Conservation (phyloP, 2,329 filamentous ascomycete genomes). For the Epichloe hybrida region DNA sequence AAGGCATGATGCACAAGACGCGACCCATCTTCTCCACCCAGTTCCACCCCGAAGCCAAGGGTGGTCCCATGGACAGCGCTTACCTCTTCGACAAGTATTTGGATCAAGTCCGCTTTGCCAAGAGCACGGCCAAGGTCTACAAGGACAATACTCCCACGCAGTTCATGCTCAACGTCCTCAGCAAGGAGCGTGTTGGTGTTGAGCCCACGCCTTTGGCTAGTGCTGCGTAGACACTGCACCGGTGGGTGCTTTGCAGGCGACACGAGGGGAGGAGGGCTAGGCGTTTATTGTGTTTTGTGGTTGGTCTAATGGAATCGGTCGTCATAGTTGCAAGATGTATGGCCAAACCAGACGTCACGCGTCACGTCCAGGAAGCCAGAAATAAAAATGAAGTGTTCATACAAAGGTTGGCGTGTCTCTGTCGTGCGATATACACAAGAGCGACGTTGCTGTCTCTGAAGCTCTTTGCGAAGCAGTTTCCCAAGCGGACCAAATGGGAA, state of each 20-base stretch:
- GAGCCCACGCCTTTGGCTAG: constrained; percentile 46
- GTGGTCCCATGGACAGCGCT: constrained; percentile 86
- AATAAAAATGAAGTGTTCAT: no score
- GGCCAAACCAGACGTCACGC: neutral
- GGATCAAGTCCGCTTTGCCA: constrained; percentile 79
- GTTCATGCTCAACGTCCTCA: constrained; percentile 77
- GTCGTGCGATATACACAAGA: no score
- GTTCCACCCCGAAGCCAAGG: constrained; percentile 98
- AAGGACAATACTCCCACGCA: constrained; percentile 81
- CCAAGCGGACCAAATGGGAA: no score
- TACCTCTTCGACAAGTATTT: constrained; percentile 97
- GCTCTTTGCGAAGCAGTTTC: no score
- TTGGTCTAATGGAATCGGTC: neutral
- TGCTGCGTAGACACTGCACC: constrained; percentile 22
- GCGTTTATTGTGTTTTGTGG: neutral
- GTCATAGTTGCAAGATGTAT: neutral
- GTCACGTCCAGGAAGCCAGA: no score
- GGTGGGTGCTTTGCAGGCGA: neutral
- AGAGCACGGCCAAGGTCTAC: constrained; percentile 64
- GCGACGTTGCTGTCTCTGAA: no score
- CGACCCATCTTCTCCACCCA: constrained; percentile 97
- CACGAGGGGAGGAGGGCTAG: neutral
- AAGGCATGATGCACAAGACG: constrained; percentile 92
- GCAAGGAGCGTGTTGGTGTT: constrained; percentile 90
- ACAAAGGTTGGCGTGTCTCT: no score